Conservation (phyloP, 192 early-diverging fungal species). For the Coemansia sp. region DNA sequence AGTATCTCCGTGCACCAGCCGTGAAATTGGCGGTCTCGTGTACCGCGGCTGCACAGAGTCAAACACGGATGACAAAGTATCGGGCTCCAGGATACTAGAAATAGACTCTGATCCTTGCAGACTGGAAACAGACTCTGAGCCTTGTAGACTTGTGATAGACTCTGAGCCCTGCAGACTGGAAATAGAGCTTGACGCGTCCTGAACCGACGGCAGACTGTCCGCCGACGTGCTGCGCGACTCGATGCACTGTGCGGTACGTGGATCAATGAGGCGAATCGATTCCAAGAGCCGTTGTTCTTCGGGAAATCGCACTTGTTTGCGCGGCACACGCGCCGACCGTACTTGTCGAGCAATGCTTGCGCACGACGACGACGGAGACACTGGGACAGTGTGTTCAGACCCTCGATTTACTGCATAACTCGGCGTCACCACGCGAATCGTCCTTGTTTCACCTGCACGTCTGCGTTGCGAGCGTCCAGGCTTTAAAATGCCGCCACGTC, state of each 20-base stretch:
- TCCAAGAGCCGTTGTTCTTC: constrained; percentile 41
- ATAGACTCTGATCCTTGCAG: not conserved
- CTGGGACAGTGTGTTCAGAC: not conserved
- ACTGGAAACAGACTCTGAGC: not conserved
- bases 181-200: not conserved
- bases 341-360: not conserved
- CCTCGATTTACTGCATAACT: not conserved
- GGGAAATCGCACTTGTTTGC: constrained; percentile 45
- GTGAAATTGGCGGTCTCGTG: constrained; percentile 16
- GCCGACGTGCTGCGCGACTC: constrained; percentile 14
- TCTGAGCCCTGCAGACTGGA: not conserved
- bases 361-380: not conserved
- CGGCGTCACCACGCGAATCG: not conserved
- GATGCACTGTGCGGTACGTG: constrained; percentile 26
- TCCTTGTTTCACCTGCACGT: not conserved
- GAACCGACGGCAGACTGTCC: not conserved
- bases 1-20: not conserved
- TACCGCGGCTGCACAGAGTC: not conserved
- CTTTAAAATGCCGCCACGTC: constrained; percentile 44
- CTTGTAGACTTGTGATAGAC: not conserved
- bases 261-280: constrained; percentile 42
- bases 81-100: not conserved
- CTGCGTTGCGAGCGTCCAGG: constrained; percentile 27
- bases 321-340: constrained; percentile 1
- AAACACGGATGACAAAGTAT: not conserved